These are phyloP conservation scores for Escovopsis weberi DNA, from an alignment of 2,329 filamentous ascomycete genomes.

Conservation along the genomic window DNA sequence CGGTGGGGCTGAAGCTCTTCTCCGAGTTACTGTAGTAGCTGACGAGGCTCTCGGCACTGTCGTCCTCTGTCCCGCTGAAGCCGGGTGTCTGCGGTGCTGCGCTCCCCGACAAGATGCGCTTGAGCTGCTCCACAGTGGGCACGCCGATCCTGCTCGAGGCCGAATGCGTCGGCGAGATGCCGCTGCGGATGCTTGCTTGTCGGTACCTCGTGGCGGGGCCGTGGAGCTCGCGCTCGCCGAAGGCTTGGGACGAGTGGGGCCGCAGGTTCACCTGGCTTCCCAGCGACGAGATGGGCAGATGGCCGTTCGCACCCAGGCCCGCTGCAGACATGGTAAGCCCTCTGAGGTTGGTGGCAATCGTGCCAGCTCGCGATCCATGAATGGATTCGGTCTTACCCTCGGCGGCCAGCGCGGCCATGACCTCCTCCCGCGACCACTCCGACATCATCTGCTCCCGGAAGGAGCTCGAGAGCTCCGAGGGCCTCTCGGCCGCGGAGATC, in stretches of 20 bases:
- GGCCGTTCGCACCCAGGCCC: conserved; percentile 24
- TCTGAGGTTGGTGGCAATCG: conserved; percentile 34
- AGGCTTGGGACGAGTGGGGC: conserved; percentile 30
- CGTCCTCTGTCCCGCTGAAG: conserved; percentile 27
- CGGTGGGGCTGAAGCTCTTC: conserved; percentile 39
- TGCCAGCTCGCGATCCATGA: conserved; percentile 57
- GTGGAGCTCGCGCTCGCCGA: conserved; percentile 17
- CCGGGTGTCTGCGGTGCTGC: conserved; percentile 23
- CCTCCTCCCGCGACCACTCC: conserved; percentile 66
- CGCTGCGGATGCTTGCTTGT: conserved; percentile 40
- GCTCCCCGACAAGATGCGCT: conserved; percentile 43
- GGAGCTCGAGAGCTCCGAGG: conserved; percentile 46
- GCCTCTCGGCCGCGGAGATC: conserved; percentile 22
- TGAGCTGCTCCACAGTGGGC: conserved; percentile 49
- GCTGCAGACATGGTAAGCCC: conserved; percentile 42
- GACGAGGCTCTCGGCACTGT: conserved; percentile 53
- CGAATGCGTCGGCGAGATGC: conserved; percentile 29
- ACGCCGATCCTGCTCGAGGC: conserved; percentile 34
- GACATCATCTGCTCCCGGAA: conserved; percentile 63
- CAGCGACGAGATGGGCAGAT: conserved; percentile 29
- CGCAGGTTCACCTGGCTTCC: conserved; percentile 36
- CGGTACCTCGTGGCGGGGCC: conserved; percentile 28
- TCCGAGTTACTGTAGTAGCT: conserved; percentile 56
- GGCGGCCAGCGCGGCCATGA: conserved; percentile 53
- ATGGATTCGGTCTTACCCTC: conserved; percentile 59